phyloP scores from a whole-genome alignment of 345 rosid genomes.

The Camelina hispida region DNA sequence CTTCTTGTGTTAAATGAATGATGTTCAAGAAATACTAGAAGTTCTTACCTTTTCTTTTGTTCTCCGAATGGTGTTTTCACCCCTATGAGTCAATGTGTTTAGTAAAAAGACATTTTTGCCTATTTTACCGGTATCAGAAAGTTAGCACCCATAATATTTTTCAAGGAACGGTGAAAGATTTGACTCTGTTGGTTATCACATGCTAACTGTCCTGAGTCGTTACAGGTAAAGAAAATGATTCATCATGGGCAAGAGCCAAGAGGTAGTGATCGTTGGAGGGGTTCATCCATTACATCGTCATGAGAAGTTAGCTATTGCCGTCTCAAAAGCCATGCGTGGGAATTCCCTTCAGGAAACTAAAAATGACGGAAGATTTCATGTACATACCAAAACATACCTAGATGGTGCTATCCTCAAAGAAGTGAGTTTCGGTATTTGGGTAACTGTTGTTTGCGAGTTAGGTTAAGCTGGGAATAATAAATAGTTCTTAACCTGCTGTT shows the following conservation, averaged over 20 bases:
- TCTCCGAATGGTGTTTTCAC: conserved; percentile 11
- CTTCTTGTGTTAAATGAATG: conserved; percentile 14
- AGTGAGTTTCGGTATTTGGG: conserved; percentile 45
- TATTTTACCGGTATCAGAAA: conserved; percentile 23
- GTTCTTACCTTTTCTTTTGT: conserved; percentile 1
- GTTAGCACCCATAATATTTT: conserved; percentile 4
- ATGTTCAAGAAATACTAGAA: not conserved
- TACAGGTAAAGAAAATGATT: conserved; percentile 86
- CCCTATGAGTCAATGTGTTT: conserved; percentile 9
- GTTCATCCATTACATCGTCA: conserved; percentile 85
- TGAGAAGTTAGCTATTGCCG: conserved; percentile 96
- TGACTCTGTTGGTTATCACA: conserved; percentile 18
- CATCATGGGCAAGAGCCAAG: conserved; percentile 97
- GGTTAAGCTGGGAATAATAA: conserved; percentile 28
- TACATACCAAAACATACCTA: conserved; percentile 88
- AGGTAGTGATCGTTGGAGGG: conserved; percentile 90
- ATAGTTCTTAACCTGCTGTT: conserved; percentile 15
- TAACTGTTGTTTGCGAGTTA: conserved; percentile 10
- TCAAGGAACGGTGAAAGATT: not conserved
- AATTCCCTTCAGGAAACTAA: conserved; percentile 97
- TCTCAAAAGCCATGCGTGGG: conserved; percentile 96
- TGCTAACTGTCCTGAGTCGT: conserved; percentile 28
- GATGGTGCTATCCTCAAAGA: too few relatives aligned
- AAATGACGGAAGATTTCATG: conserved; percentile 93
- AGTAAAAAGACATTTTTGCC: conserved; percentile 22